Evolutionary conservation across 768 basidiomycete species (phyloP).

Genomic region (Suillus sp.): DNA sequence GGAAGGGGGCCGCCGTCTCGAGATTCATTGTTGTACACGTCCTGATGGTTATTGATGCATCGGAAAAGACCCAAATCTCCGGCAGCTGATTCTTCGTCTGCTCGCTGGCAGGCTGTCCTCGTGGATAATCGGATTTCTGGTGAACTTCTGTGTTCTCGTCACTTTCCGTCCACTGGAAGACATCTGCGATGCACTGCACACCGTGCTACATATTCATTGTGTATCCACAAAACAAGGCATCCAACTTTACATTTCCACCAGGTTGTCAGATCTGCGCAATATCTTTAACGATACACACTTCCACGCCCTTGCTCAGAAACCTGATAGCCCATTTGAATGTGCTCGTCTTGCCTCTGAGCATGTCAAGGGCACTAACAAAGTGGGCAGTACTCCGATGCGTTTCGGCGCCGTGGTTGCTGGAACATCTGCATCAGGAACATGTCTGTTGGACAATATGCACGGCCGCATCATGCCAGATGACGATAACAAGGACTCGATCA

Average conservation of each 20-base stretch:
- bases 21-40: constrained; percentile 20
- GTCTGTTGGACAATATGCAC: constrained; percentile 13
- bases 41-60: constrained; percentile 28
- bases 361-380: background rate
- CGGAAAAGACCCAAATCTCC: constrained; percentile 17
- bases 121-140: background rate
- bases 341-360: constrained; percentile 9
- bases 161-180: constrained; percentile 12
- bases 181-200: constrained; percentile 3
- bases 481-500: background rate
- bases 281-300: background rate
- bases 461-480: constrained; percentile 3
- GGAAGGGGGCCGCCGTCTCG: constrained; percentile 8
- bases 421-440: background rate
- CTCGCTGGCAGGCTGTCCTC: background rate
- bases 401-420: background rate
- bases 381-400: background rate
- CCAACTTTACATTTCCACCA: background rate
- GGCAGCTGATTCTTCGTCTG: constrained; percentile 17
- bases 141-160: constrained; percentile 12
- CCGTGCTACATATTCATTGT: background rate
- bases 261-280: background rate
- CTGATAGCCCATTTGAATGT: constrained; percentile 7
- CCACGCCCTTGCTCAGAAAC: background rate
- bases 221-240: constrained; percentile 8